Conservation (phyloP, 495 filamentous ascomycete genomes). For the Podospora pseudoanserina region DNA sequence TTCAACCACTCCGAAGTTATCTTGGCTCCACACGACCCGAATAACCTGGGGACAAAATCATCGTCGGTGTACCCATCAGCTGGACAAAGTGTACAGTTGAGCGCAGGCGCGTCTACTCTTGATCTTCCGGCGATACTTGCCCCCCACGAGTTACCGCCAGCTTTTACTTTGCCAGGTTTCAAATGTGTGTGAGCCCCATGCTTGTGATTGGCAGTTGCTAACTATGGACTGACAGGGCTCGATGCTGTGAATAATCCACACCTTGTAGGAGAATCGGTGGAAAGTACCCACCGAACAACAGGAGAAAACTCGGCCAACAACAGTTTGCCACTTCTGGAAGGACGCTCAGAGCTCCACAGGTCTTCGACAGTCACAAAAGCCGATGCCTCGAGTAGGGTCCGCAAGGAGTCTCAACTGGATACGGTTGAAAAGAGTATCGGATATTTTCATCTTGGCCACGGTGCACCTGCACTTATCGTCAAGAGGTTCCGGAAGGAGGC, state of each 20-base stretch:
- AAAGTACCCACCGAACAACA: slow-evolving; percentile 14
- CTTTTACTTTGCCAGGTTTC: slow-evolving; percentile 11
- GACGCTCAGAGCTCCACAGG: neutral
- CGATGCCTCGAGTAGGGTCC: slow-evolving; percentile 23
- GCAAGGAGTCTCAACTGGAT: slow-evolving; percentile 27
- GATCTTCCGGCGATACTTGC: slow-evolving; percentile 8
- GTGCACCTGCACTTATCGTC: slow-evolving; percentile 25
- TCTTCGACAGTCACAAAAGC: slow-evolving; percentile 11
- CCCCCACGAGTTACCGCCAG: neutral
- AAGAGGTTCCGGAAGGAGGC: slow-evolving; percentile 36
- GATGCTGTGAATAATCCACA: slow-evolving; percentile 15
- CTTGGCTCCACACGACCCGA: neutral
- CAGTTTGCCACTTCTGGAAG: neutral
- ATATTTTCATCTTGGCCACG: slow-evolving; percentile 28
- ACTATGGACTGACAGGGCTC: slow-evolving; percentile 15
- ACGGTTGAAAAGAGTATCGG: slow-evolving; percentile 35
- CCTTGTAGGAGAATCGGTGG: slow-evolving; percentile 5
- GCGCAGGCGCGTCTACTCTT: slow-evolving; percentile 12
- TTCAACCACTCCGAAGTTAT: neutral
- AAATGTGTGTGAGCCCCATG: slow-evolving; percentile 15
- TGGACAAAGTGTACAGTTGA: slow-evolving; percentile 16
- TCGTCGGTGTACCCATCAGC: slow-evolving; percentile 30
- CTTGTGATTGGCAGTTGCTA: neutral
- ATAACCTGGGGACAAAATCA: slow-evolving; percentile 12
- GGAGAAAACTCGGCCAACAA: slow-evolving; percentile 4